Evolutionary conservation across 108 stramenopile genomes (phyloP).

Genomic region (Seminavis robusta): DNA sequence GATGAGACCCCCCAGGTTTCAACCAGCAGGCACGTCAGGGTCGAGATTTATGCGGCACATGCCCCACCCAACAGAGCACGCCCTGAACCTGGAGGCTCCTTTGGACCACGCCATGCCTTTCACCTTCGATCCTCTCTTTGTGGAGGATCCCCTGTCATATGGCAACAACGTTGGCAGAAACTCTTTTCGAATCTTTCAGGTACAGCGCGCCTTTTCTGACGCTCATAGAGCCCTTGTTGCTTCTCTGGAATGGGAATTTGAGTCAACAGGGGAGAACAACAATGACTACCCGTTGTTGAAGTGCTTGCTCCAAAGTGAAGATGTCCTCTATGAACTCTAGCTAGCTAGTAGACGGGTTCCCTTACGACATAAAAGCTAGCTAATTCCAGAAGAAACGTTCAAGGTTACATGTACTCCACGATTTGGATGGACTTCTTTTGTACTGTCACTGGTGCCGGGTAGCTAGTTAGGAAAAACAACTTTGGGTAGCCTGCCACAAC

Average conservation of each 20-base stretch:
- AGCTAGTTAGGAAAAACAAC: no score
- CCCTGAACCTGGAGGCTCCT: neutral
- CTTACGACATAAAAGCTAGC: no score
- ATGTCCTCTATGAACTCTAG: constrained; percentile 60
- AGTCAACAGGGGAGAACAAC: constrained; percentile 42
- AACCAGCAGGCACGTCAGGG: no score
- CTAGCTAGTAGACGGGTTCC: no score
- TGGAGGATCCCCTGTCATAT: constrained; percentile 87
- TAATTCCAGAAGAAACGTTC: no score
- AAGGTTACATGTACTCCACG: no score
- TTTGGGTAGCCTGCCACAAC: no score
- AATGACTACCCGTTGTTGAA: constrained; percentile 76
- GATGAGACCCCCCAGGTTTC: no score
- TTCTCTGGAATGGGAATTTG: constrained; percentile 79
- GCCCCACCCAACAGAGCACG: no score
- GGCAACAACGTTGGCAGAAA: constrained; percentile 94
- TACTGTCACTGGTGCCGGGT: no score
- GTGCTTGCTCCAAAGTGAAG: constrained; percentile 78
- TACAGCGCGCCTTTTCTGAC: constrained; percentile 84
- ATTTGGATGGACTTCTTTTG: no score
- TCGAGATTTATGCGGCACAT: no score
- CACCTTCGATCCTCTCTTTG: constrained; percentile 90
- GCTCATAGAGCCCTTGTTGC: constrained; percentile 81
- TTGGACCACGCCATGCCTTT: constrained; percentile 27
- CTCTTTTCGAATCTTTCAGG: constrained; percentile 89